Conservation (phyloP, 179 eudicot genomes). For the Beta corolliflora region DNA sequence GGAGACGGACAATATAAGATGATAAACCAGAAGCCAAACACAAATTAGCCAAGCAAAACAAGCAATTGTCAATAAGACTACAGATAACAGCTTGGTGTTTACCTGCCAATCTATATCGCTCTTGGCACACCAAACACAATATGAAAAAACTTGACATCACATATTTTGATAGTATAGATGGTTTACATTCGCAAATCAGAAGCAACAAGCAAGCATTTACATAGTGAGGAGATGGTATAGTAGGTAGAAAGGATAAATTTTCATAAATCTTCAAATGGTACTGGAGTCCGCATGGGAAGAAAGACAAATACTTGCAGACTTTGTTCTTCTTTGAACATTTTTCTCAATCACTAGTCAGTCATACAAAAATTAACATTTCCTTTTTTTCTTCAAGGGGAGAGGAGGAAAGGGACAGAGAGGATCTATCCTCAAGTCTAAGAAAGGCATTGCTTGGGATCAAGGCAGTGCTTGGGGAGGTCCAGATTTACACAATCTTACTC, state of each 20-base stretch:
- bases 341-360: not conserved
- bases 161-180: not conserved
- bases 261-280: not conserved
- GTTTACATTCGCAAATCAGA: no score
- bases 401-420: no score
- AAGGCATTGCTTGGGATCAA: no score
- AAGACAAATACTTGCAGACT: not conserved
- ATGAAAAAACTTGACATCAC: not conserved
- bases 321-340: not conserved
- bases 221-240: not conserved
- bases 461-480: no score
- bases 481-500: no score
- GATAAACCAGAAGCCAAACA: not conserved
- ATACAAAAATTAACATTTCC: no score
- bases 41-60: not conserved
- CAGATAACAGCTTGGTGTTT: not conserved
- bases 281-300: not conserved
- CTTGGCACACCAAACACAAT: not conserved
- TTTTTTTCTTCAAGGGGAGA: no score
- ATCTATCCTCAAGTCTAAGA: no score
- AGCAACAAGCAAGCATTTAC: not conserved
- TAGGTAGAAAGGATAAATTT: not conserved
- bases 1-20: no score
- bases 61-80: not conserved
- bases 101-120: conserved; percentile 1